Evolutionary conservation across 2,329 filamentous ascomycete species (phyloP).

Genomic region (Xylariaceae sp.): DNA sequence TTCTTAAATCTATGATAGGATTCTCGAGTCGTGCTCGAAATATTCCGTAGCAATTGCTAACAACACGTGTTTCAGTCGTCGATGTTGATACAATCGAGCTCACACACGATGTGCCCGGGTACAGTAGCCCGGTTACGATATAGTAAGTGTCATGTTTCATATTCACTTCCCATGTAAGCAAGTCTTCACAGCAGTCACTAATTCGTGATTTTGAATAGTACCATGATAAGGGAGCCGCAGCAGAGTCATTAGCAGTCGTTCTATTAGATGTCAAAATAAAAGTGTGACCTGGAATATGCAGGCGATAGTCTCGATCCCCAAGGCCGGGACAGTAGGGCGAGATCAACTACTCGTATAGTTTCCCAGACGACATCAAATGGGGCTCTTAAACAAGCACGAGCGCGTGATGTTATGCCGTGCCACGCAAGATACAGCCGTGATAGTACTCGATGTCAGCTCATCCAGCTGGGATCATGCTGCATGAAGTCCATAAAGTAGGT

Average conservation of each 20-base stretch:
- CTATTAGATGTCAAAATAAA: not conserved
- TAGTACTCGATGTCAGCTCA: not conserved
- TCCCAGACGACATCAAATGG: not conserved
- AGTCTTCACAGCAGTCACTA: not conserved
- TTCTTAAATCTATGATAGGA: no score
- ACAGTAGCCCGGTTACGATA: slow-evolving; percentile 1
- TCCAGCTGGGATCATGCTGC: not conserved
- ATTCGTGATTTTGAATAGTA: not conserved
- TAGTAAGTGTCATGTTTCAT: slow-evolving; percentile 5
- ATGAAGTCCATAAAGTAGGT: not conserved
- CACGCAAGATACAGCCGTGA: not conserved
- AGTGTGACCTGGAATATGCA: no score
- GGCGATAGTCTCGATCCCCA: not conserved
- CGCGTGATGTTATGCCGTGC: not conserved
- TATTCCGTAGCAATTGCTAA: not conserved
- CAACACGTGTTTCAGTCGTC: not conserved
- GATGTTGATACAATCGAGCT: slow-evolving; percentile 23
- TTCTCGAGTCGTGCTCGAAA: no score
- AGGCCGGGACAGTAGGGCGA: not conserved
- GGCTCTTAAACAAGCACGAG: not conserved
- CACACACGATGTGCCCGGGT: slow-evolving; percentile 10
- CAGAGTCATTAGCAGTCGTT: not conserved
- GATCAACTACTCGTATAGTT: not conserved
- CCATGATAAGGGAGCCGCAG: slow-evolving; percentile 11
- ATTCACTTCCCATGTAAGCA: not conserved